Conservation (phyloP, 257 asterid species). For the Primulina tabacum region DNA sequence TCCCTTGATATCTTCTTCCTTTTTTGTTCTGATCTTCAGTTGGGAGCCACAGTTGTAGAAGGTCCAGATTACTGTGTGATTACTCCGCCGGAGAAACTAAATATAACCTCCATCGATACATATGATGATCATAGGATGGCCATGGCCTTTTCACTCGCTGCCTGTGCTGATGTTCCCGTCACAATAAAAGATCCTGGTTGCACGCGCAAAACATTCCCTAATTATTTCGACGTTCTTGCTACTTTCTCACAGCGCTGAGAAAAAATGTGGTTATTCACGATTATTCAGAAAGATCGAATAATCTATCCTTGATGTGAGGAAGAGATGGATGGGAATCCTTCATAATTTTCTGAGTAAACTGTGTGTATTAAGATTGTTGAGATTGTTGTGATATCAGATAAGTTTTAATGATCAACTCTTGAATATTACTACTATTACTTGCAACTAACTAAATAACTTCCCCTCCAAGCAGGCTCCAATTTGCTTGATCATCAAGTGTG, state of each 20-base stretch:
- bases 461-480: background rate
- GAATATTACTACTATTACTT: background rate
- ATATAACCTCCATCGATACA: conserved; percentile 74
- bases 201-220: conserved; percentile 96
- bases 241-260: conserved; percentile 60
- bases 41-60: conserved; percentile 96
- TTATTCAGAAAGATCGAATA: background rate
- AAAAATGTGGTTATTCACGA: background rate
- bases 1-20: background rate
- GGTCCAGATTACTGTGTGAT: conserved; percentile 91
- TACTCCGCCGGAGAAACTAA: conserved; percentile 79
- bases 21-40: conserved; percentile 35
- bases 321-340: background rate
- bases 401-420: too few species aligned
- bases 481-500: background rate
- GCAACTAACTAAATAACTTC: background rate
- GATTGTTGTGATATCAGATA: background rate
- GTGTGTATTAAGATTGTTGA: background rate
- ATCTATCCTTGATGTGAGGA: background rate
- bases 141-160: conserved; percentile 97
- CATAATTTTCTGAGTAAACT: background rate
- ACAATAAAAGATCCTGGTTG: conserved; percentile 90
- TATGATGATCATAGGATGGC: conserved; percentile 98
- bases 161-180: conserved; percentile 89
- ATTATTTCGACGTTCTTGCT: conserved; percentile 75